Evolutionary conservation across 116 monocot species (phyloP).

Genomic region (Thalassia testudinum): DNA sequence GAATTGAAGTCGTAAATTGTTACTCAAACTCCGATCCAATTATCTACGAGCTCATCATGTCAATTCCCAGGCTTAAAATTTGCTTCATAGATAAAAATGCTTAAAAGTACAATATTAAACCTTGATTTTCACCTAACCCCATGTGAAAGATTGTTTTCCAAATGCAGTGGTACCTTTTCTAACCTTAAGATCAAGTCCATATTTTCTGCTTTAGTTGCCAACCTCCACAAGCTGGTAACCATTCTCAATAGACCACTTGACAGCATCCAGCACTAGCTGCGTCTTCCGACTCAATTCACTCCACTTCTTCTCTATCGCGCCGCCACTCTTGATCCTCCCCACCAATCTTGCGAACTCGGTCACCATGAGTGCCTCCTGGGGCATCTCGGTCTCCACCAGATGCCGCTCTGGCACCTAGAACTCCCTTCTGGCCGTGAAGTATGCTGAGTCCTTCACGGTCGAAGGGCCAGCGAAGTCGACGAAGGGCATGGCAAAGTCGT

Average conservation of each 20-base stretch:
- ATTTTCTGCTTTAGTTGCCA: too few relatives aligned
- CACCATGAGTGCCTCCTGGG: conserved; percentile 26
- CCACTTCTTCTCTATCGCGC: conserved; percentile 15
- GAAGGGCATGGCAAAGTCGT: conserved; percentile 16
- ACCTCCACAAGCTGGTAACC: conserved; percentile 11
- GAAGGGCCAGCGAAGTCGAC: conserved; percentile 12
- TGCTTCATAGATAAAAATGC: too few relatives aligned
- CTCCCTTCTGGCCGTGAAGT: conserved; percentile 17
- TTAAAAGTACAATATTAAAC: too few relatives aligned
- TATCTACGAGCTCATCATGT: too few relatives aligned
- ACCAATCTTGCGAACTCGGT: conserved; percentile 17
- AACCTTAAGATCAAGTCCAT: too few relatives aligned
- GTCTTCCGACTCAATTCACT: conserved; percentile 17
- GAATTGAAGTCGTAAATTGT: too few relatives aligned
- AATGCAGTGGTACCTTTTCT: too few relatives aligned
- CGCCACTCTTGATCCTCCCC: background rate
- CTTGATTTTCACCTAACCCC: too few relatives aligned
- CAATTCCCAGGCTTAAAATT: too few relatives aligned
- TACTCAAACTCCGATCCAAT: too few relatives aligned
- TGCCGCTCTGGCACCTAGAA: conserved; percentile 4
- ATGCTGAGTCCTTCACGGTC: background rate
- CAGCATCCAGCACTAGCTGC: conserved; percentile 25
- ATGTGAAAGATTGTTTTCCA: too few relatives aligned
- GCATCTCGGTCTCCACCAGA: conserved; percentile 4
- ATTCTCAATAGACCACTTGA: conserved; percentile 19